Evolutionary conservation across 208 protist species (phyloP), one percentile per base, ranked within the genome.

Genomic region (Trypanosoma vivax): DNA sequence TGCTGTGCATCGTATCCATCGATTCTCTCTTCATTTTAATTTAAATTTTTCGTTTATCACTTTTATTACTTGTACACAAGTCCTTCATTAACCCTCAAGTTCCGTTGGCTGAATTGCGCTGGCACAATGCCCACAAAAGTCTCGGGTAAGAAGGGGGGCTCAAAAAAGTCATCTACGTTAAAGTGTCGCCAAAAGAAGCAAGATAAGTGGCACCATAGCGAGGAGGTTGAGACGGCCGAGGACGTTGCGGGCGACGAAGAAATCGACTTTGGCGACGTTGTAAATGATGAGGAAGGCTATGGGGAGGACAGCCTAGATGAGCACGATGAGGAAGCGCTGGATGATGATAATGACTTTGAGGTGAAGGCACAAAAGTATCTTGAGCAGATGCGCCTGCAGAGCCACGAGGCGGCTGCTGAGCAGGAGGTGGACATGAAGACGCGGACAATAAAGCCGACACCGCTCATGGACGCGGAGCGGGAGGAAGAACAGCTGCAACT

Each of bases 291-390:
- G n/a, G n/a, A n/a, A n/a, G n/a, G n/a, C n/a, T n/a, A n/a, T n/a
- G 68, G 70, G 30, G 70, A 74, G 5, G 66, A 73, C 6, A 11
- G 13, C 11, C 37, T 16, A 7, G 30, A 34, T 5, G 30, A 18
- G 1, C 33, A 35, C 30, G 60, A 67, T 38, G 76, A 76, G 34
- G 61, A 71, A 50, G 70, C 77, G 37, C 73, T 83, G 40, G 48
- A 71, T 5, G 82, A 83, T 47, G 77, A 78, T 51, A 79, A 88
- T 40, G 83, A 91, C 69, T 91, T 91, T 64, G 83, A 91, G 65
- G 79, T 79, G 29, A 84, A 81, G 64, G 83, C 83, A 2, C 71
- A 85, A 56, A 82, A 85, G 69, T 80, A 78, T 50, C 70, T 70
- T 19, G 67, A 71, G 21, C 70, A 66, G 24, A 83, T 91, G 79